A percentile compares a stretch with the other conserved stretches of the same genome.
Evolutionary conservation across 129 eudicot genomes (phyloP).

Genomic region (Cynara cardunculus): DNA sequence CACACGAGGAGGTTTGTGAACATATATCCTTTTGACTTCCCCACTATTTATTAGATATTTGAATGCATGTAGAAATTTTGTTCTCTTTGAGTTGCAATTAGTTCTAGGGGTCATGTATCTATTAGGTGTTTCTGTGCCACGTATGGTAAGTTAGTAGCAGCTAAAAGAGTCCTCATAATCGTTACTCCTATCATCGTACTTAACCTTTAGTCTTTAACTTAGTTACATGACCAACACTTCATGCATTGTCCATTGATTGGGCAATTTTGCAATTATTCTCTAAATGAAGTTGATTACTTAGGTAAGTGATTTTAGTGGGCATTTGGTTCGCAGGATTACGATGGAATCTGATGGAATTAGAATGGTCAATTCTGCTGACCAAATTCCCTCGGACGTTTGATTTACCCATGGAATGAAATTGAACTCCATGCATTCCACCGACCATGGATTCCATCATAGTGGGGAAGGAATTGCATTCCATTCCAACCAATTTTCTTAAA

Average conservation of each 20-base stretch:
- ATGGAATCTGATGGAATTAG: too few species aligned
- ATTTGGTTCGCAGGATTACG: too few species aligned
- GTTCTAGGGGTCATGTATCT: not conserved
- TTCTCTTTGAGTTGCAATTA: not conserved
- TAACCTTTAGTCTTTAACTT: not conserved
- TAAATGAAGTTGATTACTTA: not conserved
- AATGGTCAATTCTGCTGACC: too few species aligned
- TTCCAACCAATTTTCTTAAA: too few species aligned
- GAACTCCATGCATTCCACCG: too few species aligned
- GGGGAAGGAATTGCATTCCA: too few species aligned
- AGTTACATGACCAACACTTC: not conserved
- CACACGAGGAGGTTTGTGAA: conserved; percentile 73
- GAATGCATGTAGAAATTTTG: not conserved
- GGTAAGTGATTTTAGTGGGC: not conserved
- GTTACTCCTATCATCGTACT: not conserved
- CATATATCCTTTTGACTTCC: not conserved
- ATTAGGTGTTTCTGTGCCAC: not conserved
- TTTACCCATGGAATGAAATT: too few species aligned
- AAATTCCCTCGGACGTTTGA: too few species aligned
- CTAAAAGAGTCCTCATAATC: not conserved
- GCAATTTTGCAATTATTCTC: not conserved
- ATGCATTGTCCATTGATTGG: not conserved
- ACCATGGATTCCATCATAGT: too few species aligned
- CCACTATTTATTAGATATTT: not conserved
- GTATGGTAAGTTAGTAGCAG: not conserved